Evolutionary conservation across 1,284 basidiomycete genomes (phyloP), one percentile per base, ranked within the genome.

Genomic region (Cystobasidiaceae sp.): DNA sequence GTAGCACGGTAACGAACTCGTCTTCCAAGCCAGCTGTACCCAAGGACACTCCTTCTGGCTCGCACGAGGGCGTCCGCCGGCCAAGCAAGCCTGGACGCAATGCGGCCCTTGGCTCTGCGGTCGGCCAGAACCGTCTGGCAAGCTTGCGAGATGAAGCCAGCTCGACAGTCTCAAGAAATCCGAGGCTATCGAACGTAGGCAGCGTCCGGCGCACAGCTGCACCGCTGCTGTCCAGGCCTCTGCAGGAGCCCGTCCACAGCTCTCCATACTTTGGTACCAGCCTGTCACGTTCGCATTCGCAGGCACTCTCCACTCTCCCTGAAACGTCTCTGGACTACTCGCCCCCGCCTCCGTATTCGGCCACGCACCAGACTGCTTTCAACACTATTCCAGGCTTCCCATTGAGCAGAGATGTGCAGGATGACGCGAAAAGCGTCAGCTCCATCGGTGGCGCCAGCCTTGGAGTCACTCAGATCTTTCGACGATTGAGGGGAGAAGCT

Each of bases 341-440:
- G 7, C 52, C 61, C 15, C 61, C 61, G 28, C 61, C 61, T 1
- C 43, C 61, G 9, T 64, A 64, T 23, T 46, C 52, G 23, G 8
- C 37, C 19, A 34, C 45, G 13, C 49, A 39, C 28, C 33, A 49
- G 19, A 48, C 9, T 45, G 37, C 52, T 48, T 62, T 50, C 34
- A 43, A 34, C 27, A 46, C 43, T 48, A 66, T 68, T 13, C 67
- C 67, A 30, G 67, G 67, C 13, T 66, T 67, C 46, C 64, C 65
- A 4, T 41, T 68, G 19, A 41, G 34, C 21, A 17, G 51, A 7
- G 56, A 66, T 21, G 27, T 45, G 2, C 34, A 54, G 19, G 67
- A 66, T 39, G 67, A 66, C 39, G 57, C 64, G 37, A 60, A 51
- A 50, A 62, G 56, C 25, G 44, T 60, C 9, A 54, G 54, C 44